Base-by-base conservation (phyloP, 2,329 filamentous ascomycete species). In the Xylaria multiplex region DNA sequence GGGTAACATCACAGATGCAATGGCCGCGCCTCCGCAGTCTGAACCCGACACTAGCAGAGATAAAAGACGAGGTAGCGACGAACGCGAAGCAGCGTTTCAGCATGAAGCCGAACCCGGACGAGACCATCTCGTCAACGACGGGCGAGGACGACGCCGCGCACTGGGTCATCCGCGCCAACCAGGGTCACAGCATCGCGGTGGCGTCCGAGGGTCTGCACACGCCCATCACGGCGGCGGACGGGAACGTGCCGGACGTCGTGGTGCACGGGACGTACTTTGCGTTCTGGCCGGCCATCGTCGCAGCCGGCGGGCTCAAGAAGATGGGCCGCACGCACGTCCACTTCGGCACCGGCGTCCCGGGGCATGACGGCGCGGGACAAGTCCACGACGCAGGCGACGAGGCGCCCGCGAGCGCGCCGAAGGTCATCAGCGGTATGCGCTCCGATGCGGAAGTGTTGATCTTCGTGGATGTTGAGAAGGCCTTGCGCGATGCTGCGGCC, bases 81-180 rank as follows among this genome's bases (percentile, higher is more conserved):
- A 96, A 93, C 76, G 92, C 95, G 75, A 99, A 99, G 81, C 91
- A 97, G 79, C 91, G 96, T 45, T 99, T 96, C 82, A 87, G 89
- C 1, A 84, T 98, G 75, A 90, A 93, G 59, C 86, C 86, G 52
- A 85, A 81, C 68, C 73, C 76, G 8, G 59, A 64, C 13, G 37
- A 64, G 2, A 70, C 72, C 37, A 71, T 70, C 7, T 77, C 74
- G 24, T 74, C 16, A 53, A 70, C 16, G 63, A 68, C 35, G 55
- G 69, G 73, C 19, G 76, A 77, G 22, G 75, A 76, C 8, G 82
- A 91, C 56, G 85, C 92, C 0, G 78, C 84, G 0, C 84, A 91
- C 77, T 97, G 90, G 82, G 84, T 96, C 37, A 97, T 99, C 80
- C 93, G 96, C 74, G 96, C 96, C 32, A 97, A 96, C 76, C 96